Evolutionary conservation across 148 eudicot genomes (phyloP).

Genomic region (Vaccinium vitisidaea): DNA sequence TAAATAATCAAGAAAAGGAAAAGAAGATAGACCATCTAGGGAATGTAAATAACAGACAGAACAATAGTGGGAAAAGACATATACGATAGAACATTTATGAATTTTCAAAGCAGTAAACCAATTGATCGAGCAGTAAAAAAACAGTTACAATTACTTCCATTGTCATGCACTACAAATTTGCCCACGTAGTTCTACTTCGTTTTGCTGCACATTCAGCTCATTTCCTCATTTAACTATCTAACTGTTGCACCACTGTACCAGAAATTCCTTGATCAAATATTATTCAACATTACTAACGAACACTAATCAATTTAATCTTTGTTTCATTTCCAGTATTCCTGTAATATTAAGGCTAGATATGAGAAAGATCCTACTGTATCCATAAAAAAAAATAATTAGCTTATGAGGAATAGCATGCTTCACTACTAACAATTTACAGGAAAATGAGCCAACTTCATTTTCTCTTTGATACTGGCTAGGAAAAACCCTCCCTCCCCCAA

Average conservation of each 20-base stretch:
- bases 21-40: not conserved
- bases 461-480: not conserved
- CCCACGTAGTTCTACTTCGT: not conserved
- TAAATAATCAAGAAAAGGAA: not conserved
- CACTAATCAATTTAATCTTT: not conserved
- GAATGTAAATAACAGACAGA: not conserved
- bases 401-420: not conserved
- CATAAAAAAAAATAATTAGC: not conserved
- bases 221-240: not conserved
- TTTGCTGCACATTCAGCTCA: not conserved
- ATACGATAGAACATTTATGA: not conserved
- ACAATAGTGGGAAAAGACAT: not conserved
- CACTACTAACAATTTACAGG: not conserved
- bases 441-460: not conserved
- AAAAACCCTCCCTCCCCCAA: not conserved
- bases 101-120: not conserved
- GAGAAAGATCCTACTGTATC: not conserved
- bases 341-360: not conserved
- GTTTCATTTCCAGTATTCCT: not conserved
- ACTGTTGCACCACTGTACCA: not conserved
- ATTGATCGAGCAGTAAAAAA: not conserved
- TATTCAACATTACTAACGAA: not conserved
- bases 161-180: not conserved
- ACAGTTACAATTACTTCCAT: not conserved
- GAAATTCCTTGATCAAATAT: not conserved